These are phyloP conservation scores for Trichoderma koningiopsis DNA, from an alignment of 2,329 filamentous ascomycete species.

Conservation along the genomic window DNA sequence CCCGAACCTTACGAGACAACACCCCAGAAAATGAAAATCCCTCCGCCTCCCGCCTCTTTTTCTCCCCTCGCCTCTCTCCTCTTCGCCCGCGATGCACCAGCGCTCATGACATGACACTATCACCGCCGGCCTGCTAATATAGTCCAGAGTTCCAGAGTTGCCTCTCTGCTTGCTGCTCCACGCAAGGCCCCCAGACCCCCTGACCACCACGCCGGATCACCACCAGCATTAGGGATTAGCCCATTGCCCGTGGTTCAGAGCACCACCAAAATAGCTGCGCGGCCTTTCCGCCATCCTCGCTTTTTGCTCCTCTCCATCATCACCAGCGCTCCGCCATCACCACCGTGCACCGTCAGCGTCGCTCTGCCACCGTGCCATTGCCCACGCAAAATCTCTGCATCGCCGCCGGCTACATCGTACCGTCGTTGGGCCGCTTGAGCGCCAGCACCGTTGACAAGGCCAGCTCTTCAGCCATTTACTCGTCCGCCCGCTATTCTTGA, in stretches of 20 bases:
- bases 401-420: background rate
- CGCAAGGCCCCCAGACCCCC: constrained; percentile 28
- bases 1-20: constrained; percentile 44
- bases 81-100: constrained; percentile 24
- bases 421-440: constrained; percentile 6
- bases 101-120: constrained; percentile 27
- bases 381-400: constrained; percentile 25
- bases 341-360: constrained; percentile 14
- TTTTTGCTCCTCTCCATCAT: constrained; percentile 25
- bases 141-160: constrained; percentile 21
- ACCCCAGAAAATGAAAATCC: constrained; percentile 38
- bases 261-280: constrained; percentile 26
- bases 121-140: constrained; percentile 26
- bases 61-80: constrained; percentile 29
- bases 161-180: constrained; percentile 29
- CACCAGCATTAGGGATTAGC: constrained; percentile 29
- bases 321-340: constrained; percentile 18
- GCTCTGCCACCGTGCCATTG: constrained; percentile 26
- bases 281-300: constrained; percentile 24
- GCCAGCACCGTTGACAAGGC: background rate
- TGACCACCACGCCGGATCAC: constrained; percentile 33
- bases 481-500: background rate
- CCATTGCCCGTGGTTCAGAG: constrained; percentile 26
- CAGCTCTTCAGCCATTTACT: background rate
- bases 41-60: constrained; percentile 36